Base-by-base conservation (phyloP, 106 monocot genomes). In the Vanilla planifolia region DNA sequence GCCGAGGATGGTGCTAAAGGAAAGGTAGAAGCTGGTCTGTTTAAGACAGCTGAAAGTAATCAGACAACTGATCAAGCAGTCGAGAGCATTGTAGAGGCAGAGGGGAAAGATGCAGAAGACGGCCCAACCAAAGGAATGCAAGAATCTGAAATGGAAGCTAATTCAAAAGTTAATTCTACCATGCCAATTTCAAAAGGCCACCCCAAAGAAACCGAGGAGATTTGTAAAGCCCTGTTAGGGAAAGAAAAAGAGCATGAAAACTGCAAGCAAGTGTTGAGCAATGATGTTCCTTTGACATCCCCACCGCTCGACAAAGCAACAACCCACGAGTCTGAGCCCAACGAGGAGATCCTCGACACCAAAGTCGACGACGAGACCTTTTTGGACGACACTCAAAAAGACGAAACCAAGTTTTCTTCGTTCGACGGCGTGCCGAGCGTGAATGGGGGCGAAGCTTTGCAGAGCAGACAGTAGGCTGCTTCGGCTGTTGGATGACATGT, bases 81-180 rank as follows among this genome's bases (percentile, higher is more conserved):
- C 15, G 53, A 32, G 30, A 53, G 30, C 15, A 0, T 28, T 0
- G 29, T 15, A 52, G 15, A 52, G 4, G 13, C 52, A 16, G 21
- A 89, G 42, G 78, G 68, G 75, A 73, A 77, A 72, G 80, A 66
- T 28, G 33, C 70, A 58, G 75, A 75, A 51, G 55, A 9, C 17
- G 48, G 13, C 22, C 33, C 33, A 2, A 23, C 61, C 8, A 36
- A 59, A 28, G 69, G 11, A 28, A 59, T 65, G 2, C 48, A 75
- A 33, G 51, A 64, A 44, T n/a, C n/a, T n/a, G n/a, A n/a, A n/a
- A n/a, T n/a, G n/a, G 9, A 53, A 30, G 53, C 30, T 53, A 25
- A 23, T 48, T 0, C 9, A 2, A 25, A 24, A 10, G 23, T 23
- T 10, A 48, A 2, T 24, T 24, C 23, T 48, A 25, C 24, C 2